Conservation (phyloP, 1,139 yeast species). For the Meyerozyma carpophila region DNA sequence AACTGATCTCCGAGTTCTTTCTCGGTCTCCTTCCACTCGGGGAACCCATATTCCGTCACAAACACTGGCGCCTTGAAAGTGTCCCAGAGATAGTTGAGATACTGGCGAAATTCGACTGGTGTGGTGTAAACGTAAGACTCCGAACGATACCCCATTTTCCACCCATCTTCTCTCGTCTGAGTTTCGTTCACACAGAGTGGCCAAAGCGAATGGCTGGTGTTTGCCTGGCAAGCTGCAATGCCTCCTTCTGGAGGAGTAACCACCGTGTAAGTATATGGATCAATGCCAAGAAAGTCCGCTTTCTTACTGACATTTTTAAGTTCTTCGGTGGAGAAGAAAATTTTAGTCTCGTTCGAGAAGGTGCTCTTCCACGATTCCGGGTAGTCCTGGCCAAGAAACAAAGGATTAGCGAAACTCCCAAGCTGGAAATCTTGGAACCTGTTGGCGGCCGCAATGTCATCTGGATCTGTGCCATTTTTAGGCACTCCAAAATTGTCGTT, state of each 20-base stretch:
- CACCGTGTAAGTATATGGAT: conserved; percentile 25
- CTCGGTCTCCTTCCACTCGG: conserved; percentile 24
- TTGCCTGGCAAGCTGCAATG: conserved; percentile 13
- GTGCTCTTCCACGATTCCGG: conserved; percentile 21
- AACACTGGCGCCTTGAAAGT: conserved; percentile 16
- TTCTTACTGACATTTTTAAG: conserved; percentile 15
- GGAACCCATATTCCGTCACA: conserved; percentile 30
- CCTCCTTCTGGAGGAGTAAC: conserved; percentile 17
- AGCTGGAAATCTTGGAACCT: conserved; percentile 21
- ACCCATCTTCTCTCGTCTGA: conserved; percentile 16
- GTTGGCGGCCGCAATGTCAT: conserved; percentile 19
- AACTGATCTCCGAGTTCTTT: conserved; percentile 21
- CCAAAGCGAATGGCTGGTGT: conserved; percentile 13
- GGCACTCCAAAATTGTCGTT: conserved; percentile 16
- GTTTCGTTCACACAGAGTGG: conserved; percentile 16
- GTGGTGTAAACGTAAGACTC: conserved; percentile 19
- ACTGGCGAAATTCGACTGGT: conserved; percentile 15
- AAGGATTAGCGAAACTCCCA: conserved; percentile 25
- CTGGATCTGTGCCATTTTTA: conserved; percentile 11
- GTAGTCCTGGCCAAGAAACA: conserved; percentile 25
- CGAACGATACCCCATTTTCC: conserved; percentile 24
- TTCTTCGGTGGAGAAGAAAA: conserved; percentile 20
- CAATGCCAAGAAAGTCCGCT: conserved; percentile 30
- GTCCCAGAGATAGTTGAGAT: conserved; percentile 16
- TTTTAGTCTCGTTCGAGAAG: conserved; percentile 11